A percentile compares a stretch with the other conserved stretches of the same genome.
These are phyloP conservation scores for Stephanodiscus triporus DNA, from an alignment of 108 stramenopile genomes.

Conservation along the genomic window DNA sequence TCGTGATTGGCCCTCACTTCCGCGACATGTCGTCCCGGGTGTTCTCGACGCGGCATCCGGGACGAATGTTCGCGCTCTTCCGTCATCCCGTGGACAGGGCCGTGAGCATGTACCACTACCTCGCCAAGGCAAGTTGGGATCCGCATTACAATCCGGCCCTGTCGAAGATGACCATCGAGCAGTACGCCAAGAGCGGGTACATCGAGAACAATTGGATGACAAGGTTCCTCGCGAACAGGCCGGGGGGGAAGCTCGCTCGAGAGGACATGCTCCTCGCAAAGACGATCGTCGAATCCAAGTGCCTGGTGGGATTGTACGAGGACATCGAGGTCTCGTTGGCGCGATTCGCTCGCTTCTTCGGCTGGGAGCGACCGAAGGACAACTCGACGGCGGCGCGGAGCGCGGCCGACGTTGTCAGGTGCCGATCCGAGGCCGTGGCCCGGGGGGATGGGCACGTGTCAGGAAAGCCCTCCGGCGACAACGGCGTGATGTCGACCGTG, in stretches of 20 bases:
- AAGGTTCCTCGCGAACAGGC: slow-evolving; percentile 36
- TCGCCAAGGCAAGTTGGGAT: slow-evolving; percentile 47
- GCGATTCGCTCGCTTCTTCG: slow-evolving; percentile 54
- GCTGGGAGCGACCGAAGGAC: slow-evolving; percentile 23
- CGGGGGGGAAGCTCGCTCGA: slow-evolving; percentile 32
- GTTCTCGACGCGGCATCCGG: slow-evolving; percentile 23
- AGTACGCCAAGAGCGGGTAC: slow-evolving; percentile 47
- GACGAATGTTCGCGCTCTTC: slow-evolving; percentile 51
- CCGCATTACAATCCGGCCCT: slow-evolving; percentile 47
- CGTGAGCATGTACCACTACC: slow-evolving; percentile 50
- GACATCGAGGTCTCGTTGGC: slow-evolving; percentile 41
- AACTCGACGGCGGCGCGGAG: neutral
- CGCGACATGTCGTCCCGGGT: slow-evolving; percentile 33
- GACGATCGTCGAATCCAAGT: slow-evolving; percentile 43
- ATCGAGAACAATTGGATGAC: slow-evolving; percentile 68
- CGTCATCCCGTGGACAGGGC: slow-evolving; percentile 59
- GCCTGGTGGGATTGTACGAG: slow-evolving; percentile 50
- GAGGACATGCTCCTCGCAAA: slow-evolving; percentile 52
- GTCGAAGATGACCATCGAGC: slow-evolving; percentile 44
- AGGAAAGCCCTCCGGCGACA: slow-evolving; percentile 20
- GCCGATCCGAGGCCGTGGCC: slow-evolving; percentile 13
- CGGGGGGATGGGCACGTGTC: slow-evolving; percentile 30
- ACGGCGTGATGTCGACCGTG: neutral
- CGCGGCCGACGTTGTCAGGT: neutral
- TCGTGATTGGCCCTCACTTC: slow-evolving; percentile 44